Percentiles rank a stretch among this genome's conserved stretches.
Evolutionary conservation across 2,329 filamentous ascomycete genomes (phyloP).

Genomic region (Colletotrichum somersetense): DNA sequence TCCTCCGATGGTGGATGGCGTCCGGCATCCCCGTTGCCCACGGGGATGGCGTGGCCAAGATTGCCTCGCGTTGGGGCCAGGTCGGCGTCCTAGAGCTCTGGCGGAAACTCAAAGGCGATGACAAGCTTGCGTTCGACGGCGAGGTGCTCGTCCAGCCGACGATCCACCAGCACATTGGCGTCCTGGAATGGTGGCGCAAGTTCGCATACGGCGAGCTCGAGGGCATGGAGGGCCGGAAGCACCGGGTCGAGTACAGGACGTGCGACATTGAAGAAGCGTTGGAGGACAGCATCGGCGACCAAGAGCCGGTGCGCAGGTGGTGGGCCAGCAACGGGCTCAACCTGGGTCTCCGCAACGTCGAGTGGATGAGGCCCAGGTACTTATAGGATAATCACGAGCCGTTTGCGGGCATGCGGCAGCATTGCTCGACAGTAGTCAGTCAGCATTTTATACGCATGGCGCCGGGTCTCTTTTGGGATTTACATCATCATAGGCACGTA

Average conservation of each 20-base stretch:
- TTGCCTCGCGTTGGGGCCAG: slow-evolving; percentile 87
- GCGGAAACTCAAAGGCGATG: slow-evolving; percentile 76
- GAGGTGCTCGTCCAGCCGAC: slow-evolving; percentile 89
- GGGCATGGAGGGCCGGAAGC: slow-evolving; percentile 65
- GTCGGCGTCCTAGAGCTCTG: slow-evolving; percentile 87
- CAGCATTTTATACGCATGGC: slow-evolving; percentile 20
- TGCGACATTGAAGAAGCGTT: slow-evolving; percentile 96
- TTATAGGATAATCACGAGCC: slow-evolving; percentile 58
- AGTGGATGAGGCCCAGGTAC: slow-evolving; percentile 88
- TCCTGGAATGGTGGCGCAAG: slow-evolving; percentile 93
- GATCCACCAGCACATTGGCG: slow-evolving; percentile 84
- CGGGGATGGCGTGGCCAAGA: slow-evolving; percentile 84
- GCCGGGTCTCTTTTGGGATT: slow-evolving; percentile 2
- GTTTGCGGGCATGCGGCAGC: slow-evolving; percentile 15
- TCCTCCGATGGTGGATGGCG: slow-evolving; percentile 89
- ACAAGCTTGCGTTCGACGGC: slow-evolving; percentile 79
- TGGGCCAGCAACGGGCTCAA: slow-evolving; percentile 90
- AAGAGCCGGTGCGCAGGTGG: slow-evolving; percentile 82
- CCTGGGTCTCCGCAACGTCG: slow-evolving; percentile 83
- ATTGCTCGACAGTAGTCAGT: slow-evolving; percentile 9
- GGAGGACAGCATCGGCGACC: slow-evolving; percentile 84
- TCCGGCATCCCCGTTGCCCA: slow-evolving; percentile 84
- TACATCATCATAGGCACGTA: slow-evolving; percentile 2
- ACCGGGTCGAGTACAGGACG: slow-evolving; percentile 91
- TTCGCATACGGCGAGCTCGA: slow-evolving; percentile 70